Evolutionary conservation across 495 filamentous ascomycete genomes (phyloP).

Genomic region (Penicillium psychrofluorescens): DNA sequence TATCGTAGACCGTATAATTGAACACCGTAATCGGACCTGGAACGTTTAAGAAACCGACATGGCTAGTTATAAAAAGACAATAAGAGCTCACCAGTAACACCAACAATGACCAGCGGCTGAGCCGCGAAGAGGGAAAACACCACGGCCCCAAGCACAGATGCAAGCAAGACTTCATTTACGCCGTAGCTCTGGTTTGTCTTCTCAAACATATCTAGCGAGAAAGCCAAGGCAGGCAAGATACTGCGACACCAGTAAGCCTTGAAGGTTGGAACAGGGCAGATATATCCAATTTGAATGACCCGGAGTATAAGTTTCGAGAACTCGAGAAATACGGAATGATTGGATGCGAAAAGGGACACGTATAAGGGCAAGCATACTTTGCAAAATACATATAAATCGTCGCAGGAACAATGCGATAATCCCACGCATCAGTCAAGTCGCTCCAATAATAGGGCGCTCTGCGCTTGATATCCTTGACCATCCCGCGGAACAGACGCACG

Average conservation of each 20-base stretch:
- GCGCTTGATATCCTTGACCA: constrained; percentile 66
- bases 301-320: no score
- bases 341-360: background rate
- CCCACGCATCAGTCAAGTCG: constrained; percentile 79
- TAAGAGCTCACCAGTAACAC: constrained; percentile 60
- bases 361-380: constrained; percentile 50
- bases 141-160: constrained; percentile 69
- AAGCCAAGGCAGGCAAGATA: constrained; percentile 75
- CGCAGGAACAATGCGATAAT: constrained; percentile 74
- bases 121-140: constrained; percentile 71
- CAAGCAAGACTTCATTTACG: constrained; percentile 76
- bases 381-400: constrained; percentile 90
- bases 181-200: constrained; percentile 75
- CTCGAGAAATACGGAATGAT: background rate
- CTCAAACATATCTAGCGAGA: constrained; percentile 79
- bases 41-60: constrained; percentile 1
- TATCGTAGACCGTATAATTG: constrained; percentile 83
- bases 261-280: no score
- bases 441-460: constrained; percentile 67
- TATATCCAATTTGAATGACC: no score
- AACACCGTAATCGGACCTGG: constrained; percentile 79
- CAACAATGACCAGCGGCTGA: constrained; percentile 81
- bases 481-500: constrained; percentile 52
- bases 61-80: background rate
- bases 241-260: constrained; percentile 25